Base-by-base conservation (phyloP, 495 filamentous ascomycete species). In the Lophium mytilinum region DNA sequence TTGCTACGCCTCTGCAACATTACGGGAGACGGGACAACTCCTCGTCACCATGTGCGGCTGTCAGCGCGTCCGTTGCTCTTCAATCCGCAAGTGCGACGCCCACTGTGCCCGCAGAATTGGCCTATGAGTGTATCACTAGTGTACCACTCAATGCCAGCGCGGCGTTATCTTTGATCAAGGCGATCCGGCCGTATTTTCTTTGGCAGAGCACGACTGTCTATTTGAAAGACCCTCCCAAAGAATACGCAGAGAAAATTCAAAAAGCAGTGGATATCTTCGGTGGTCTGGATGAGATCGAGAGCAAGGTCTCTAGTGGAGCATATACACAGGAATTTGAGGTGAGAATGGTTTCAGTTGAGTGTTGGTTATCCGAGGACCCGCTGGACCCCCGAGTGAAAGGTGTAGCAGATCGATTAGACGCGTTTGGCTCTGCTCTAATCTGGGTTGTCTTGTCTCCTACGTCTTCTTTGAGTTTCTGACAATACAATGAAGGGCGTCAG, bases 211-310 rank as follows among this genome's bases (percentile, higher is more conserved):
- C 62, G 9, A 68, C 61, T 9, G 60, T 51, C 11, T 69, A 54
- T 15, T 52, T 71, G 9, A 69, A 69, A 49, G 57, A 71, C 37
- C 69, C 69, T 8, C 67, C 69, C 10, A 56, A 34, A 7, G 69
- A 69, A 30, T 71, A 71, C 51, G 60, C 56, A 9, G 63, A 68
- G 53, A 71, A 69, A 52, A 52, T 71, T 8, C 68, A 71, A 50
- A 37, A 49, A 21, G 24, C 69, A 7, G 53, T 63, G 17, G 69
- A 71, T 50, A 43, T 71, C 15, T 65, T 55, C 45, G 69, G 50
- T 14, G 59, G 57, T 17, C 53, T 68, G 57, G 59, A 64, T 18
- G 39, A 58, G 6, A 68, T 71, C 50, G 49, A 52, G 17, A 46
- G 49, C 5, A 66, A 68, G 14, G 46, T 63, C 8, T 55, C 53